Conservation (phyloP, 2,329 filamentous ascomycete genomes). For the Diatrype stigma region DNA sequence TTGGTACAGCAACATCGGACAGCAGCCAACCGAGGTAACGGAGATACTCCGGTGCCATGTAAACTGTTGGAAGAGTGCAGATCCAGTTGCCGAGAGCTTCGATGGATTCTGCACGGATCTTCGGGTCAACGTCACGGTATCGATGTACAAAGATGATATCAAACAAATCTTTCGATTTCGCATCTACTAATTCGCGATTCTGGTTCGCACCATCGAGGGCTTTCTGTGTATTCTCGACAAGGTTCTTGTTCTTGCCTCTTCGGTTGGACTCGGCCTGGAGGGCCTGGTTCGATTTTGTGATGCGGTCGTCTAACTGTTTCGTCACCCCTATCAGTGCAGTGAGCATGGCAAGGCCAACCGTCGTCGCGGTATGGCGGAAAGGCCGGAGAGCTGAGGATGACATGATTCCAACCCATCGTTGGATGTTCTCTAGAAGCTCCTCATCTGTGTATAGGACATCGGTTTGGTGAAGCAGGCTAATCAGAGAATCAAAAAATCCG, state of each 20-base stretch:
- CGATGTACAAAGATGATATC: constrained; percentile 92
- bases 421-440: constrained; percentile 80
- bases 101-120: constrained; percentile 84
- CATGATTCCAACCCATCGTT: constrained; percentile 86
- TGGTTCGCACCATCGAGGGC: constrained; percentile 67
- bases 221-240: constrained; percentile 68
- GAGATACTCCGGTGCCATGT: constrained; percentile 85
- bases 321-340: constrained; percentile 73
- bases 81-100: constrained; percentile 88
- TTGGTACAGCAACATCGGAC: constrained; percentile 71
- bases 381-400: constrained; percentile 82
- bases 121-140: constrained; percentile 89
- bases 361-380: constrained; percentile 90
- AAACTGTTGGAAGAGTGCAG: constrained; percentile 74
- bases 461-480: constrained; percentile 77
- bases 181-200: constrained; percentile 65
- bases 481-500: constrained; percentile 73
- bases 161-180: constrained; percentile 78
- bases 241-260: constrained; percentile 73
- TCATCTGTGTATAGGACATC: constrained; percentile 73
- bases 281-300: constrained; percentile 74
- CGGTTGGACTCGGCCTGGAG: constrained; percentile 68
- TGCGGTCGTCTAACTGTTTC: constrained; percentile 63
- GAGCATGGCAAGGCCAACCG: constrained; percentile 75
- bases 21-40: constrained; percentile 95